These are phyloP conservation scores for Trametes cingulata DNA, from an alignment of 768 basidiomycete species.

Conservation along the genomic window DNA sequence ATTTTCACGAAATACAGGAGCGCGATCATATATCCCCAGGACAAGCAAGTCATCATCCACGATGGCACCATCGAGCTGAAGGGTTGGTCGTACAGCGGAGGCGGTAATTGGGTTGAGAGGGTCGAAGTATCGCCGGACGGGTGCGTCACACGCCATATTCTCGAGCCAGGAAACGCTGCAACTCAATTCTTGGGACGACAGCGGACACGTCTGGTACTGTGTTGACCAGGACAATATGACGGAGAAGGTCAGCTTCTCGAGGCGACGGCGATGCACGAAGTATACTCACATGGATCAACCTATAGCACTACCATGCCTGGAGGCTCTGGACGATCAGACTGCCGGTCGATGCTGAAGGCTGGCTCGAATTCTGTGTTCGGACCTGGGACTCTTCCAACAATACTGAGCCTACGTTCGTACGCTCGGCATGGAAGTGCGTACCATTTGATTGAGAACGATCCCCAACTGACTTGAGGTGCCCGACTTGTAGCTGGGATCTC, in stretches of 20 bases:
- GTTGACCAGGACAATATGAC: conserved; percentile 49
- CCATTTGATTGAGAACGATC: not conserved
- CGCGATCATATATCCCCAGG: conserved; percentile 47
- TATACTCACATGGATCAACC: not conserved
- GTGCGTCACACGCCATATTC: conserved; percentile 24
- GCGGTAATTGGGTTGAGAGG: conserved; percentile 55
- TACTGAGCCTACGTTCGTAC: conserved; percentile 55
- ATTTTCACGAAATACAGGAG: conserved; percentile 36
- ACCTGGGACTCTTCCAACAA: conserved; percentile 62
- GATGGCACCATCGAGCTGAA: conserved; percentile 45
- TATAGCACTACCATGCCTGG: conserved; percentile 55
- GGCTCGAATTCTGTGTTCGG: conserved; percentile 56
- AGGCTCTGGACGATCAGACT: conserved; percentile 53
- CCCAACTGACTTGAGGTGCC: not conserved
- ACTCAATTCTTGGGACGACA: conserved; percentile 12
- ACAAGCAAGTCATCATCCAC: conserved; percentile 49
- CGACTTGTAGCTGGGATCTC: conserved; percentile 44
- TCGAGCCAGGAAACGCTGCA: not conserved
- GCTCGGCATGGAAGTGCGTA: conserved; percentile 56
- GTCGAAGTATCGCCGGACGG: conserved; percentile 57
- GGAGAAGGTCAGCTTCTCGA: conserved; percentile 39
- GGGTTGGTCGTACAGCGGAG: conserved; percentile 35
- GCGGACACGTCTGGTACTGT: conserved; percentile 53
- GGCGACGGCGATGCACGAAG: not conserved
- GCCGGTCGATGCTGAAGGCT: conserved; percentile 55